Evolutionary conservation across 352 stramenopile species (phyloP), one percentile per base, ranked within the genome.

Genomic region (Phytopythium cucurbitacearum): DNA sequence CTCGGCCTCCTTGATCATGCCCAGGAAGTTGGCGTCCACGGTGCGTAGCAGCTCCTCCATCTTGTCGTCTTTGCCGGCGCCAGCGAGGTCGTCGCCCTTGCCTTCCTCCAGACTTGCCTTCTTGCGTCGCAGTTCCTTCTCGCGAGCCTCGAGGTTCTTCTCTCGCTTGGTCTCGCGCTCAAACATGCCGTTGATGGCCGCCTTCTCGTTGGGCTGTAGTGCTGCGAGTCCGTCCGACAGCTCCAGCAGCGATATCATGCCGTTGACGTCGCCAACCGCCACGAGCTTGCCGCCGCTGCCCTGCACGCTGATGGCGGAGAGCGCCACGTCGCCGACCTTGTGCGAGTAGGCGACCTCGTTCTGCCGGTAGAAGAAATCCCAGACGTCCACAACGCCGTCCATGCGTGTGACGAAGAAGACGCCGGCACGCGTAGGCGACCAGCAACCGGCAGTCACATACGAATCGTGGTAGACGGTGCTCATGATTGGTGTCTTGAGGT

Each of bases 401-500:
- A 97, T 97, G 46, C 95, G 81, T 50, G 95, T 98, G 44, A 98
- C 91, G 61, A 98, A 99, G 70, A 99, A 99, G 21, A 99, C 94
- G 7, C 95, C 95, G 1, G 95, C 90, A 32, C 96, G 85, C 34
- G 96, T 98, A 12, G 96, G 96, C 13, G 85, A 97, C 93, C 94
- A 99, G 76, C 96, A 99, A n/a, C 94, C 96, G 9, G 84, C 80
- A 32, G 95, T 99, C 12, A 99, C 79, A 60, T 98, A 98, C 52
- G 90, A 97, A 52, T 91, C 80, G 73, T 98, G 92, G 69, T 98
- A 99, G 35, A 91, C 95, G 0, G 96, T 98, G 60, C 90, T 98
- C 83, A 99, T 98, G 68, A 99, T 98, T 9, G 96, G 96, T 37
- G 94, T 98, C 65, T 97, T 98, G 46, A 98, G 69, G 62, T 99